Percentiles rank a stretch among this genome's conserved stretches.
Conservation (phyloP, 148 eudicot genomes). For the Pouteria glomerata region DNA sequence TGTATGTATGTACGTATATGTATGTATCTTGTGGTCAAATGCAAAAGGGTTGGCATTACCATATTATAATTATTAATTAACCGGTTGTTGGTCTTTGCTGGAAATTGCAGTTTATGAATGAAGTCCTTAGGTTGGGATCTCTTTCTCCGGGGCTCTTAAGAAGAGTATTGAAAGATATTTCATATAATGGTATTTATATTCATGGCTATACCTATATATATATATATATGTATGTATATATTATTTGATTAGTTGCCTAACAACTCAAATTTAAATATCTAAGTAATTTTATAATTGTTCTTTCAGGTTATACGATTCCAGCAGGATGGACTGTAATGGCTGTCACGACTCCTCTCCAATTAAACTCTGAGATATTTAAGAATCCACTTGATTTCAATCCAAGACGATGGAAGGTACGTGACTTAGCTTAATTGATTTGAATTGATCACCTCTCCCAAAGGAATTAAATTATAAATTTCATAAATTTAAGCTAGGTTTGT, state of each 20-base stretch:
- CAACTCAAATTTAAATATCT: background rate
- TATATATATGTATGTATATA: background rate
- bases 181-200: constrained; percentile 5
- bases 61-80: no score
- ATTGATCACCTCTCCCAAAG: no score
- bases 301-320: no score
- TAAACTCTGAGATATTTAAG: constrained; percentile 26
- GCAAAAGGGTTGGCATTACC: no score
- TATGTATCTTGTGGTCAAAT: no score
- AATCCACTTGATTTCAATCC: constrained; percentile 49
- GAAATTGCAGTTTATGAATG: constrained; percentile 14
- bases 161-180: constrained; percentile 13
- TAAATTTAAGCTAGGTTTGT: no score
- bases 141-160: constrained; percentile 12
- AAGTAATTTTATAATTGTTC: constrained; percentile 19
- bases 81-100: no score
- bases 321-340: no score
- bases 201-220: background rate
- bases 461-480: no score
- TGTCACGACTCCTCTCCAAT: constrained; percentile 34
- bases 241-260: no score
- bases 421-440: background rate
- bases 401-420: constrained; percentile 44
- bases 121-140: constrained; percentile 12
- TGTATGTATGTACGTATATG: no score